Evolutionary conservation across 2,329 filamentous ascomycete genomes (phyloP), one percentile per base, ranked within the genome.

Genomic region (Venturia effusa): DNA sequence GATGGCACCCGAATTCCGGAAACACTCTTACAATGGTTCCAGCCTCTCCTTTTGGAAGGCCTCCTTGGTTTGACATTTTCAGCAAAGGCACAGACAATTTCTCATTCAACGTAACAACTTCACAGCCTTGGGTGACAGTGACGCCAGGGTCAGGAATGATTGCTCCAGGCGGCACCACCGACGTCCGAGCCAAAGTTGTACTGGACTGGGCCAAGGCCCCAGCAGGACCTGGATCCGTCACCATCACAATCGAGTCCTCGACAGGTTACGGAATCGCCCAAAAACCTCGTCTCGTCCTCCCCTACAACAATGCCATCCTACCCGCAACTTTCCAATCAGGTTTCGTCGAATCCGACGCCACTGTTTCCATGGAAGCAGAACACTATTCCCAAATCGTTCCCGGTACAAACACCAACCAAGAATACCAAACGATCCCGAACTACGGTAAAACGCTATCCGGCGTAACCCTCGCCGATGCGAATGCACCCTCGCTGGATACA

Each of bases 391-490:
- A 65, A 19, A 69, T 70, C 39, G 66, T 68, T 3, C 62, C 64
- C 19, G 61, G 67, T 22, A 62, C 61, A 30, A 6, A 30, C 51
- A 74, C 0, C 66, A 68, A 0, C 69, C 68, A 0, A 68, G 71
- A 8, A 68, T 77, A n/a, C 75, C 75, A 3, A 86, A 86, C 71
- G 77, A 78, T 87, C 59, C 74, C 77, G 13, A 76, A 78, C 65
- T 82, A 84, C 68, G 84, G 84, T 3, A 82, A 84, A 48, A 87
- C 83, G 0, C 73, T 81, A 1, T 81, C 80, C 0, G 84, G 83
- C 22, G 79, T 88, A 3, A 82, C 82, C 0, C 74, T 88, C 5
- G 78, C 78, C 68, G 27, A 45, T 32, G 32, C 24, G 19, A 54
- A 62, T 6, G 45, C 45, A 3, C 83, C 84, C 0, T 78, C 79